Evolutionary conservation across 176 grass and related monocot genomes (phyloP).

Genomic region (Tillandsia fasciculata): DNA sequence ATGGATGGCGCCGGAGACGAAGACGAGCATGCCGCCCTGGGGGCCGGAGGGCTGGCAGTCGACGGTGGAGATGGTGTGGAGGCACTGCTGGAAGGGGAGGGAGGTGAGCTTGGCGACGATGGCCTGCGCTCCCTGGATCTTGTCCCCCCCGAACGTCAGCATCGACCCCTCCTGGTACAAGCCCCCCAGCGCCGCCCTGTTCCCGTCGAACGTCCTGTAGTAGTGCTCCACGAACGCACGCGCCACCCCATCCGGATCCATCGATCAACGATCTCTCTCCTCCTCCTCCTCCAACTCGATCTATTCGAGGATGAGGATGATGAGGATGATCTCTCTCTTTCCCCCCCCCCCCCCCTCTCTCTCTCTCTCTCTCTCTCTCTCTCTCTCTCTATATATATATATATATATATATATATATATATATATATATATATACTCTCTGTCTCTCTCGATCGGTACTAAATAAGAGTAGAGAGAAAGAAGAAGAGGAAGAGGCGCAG

Average conservation of each 20-base stretch:
- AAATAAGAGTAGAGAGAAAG: too few relatives aligned
- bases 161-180: slow-evolving; percentile 81
- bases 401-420: too few relatives aligned
- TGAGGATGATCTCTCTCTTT: too few relatives aligned
- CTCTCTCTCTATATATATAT: too few relatives aligned
- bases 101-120: slow-evolving; percentile 55
- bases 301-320: too few relatives aligned
- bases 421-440: too few relatives aligned
- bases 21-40: slow-evolving; percentile 62
- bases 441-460: too few relatives aligned
- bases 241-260: slow-evolving; percentile 70
- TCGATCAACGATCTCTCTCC: slow-evolving; percentile 4
- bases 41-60: slow-evolving; percentile 81
- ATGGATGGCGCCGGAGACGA: slow-evolving; percentile 58
- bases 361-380: too few relatives aligned
- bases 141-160: slow-evolving; percentile 70
- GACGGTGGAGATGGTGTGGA: slow-evolving; percentile 57
- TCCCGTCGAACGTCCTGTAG: slow-evolving; percentile 72
- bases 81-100: slow-evolving; percentile 61
- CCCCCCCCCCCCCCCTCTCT: too few relatives aligned
- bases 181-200: slow-evolving; percentile 36
- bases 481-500: too few relatives aligned
- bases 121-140: slow-evolving; percentile 33
- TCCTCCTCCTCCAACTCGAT: too few relatives aligned
- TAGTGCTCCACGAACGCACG: slow-evolving; percentile 86